A percentile compares a stretch with the other conserved stretches of the same genome.
Conservation (phyloP, 1,139 yeast species). For the Magnusiomyces paraingens region DNA sequence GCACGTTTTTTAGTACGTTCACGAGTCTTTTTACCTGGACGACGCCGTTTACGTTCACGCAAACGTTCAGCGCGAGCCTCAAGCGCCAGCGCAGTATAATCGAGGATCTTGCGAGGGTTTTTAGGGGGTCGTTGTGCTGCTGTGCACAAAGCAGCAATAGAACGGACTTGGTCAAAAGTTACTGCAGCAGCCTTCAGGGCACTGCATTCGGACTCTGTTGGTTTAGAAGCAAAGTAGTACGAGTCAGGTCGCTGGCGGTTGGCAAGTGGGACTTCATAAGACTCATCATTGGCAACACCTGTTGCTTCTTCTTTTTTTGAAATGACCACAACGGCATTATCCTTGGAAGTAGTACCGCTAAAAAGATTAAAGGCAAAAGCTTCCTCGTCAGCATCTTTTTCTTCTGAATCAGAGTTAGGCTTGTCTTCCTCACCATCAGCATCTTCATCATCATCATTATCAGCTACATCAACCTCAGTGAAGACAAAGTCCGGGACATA, state of each 20-base stretch:
- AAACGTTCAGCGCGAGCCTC: conserved; percentile 17
- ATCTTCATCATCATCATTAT: not conserved
- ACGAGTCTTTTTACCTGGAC: conserved; percentile 33
- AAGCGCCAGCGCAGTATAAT: conserved; percentile 24
- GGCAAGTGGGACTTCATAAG: not conserved
- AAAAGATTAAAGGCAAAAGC: conserved; percentile 18
- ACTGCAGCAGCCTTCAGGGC: not conserved
- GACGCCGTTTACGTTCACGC: conserved; percentile 18
- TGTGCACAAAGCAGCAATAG: not conserved
- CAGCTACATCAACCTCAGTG: conserved; percentile 20
- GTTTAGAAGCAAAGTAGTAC: conserved; percentile 21
- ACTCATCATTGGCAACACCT: conserved; percentile 3
- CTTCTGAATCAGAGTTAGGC: not conserved
- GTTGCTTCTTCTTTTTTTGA: conserved; percentile 12
- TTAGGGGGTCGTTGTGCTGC: conserved; percentile 19
- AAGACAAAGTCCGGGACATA: conserved; percentile 21
- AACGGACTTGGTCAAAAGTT: not conserved
- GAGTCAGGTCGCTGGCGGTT: conserved; percentile 23
- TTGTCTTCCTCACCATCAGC: not conserved
- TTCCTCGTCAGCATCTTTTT: conserved; percentile 2
- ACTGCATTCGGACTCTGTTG: not conserved
- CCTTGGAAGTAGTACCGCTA: conserved; percentile 18
- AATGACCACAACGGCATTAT: conserved; percentile 11
- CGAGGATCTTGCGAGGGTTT: conserved; percentile 25
- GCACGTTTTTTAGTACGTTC: conserved; percentile 11